A percentile compares a stretch with the other conserved stretches of the same genome.
Conservation (phyloP, 495 filamentous ascomycete genomes). For the Aspergillus campestris region DNA sequence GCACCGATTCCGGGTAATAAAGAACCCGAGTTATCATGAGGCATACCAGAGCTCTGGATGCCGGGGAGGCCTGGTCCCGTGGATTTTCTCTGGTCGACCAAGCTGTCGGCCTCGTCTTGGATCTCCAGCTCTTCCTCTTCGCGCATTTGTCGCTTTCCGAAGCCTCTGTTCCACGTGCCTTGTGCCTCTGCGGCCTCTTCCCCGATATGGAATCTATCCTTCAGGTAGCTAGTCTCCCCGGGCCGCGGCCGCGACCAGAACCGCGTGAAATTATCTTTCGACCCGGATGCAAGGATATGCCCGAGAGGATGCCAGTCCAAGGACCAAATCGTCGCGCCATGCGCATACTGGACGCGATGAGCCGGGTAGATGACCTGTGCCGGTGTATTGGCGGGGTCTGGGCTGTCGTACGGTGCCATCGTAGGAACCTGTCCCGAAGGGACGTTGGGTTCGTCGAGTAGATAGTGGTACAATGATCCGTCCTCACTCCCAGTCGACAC, state of each 20-base stretch:
- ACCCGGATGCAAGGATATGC: constrained; percentile 96
- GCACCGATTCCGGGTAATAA: constrained; percentile 40
- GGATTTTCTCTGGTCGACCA: constrained; percentile 85
- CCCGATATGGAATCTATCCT: constrained; percentile 89
- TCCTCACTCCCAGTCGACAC: constrained; percentile 88
- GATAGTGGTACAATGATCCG: constrained; percentile 82
- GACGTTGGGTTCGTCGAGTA: constrained; percentile 83
- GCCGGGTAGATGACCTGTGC: constrained; percentile 84
- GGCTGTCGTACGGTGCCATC: constrained; percentile 72
- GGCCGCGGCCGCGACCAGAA: constrained; percentile 91
- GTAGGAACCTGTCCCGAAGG: constrained; percentile 58
- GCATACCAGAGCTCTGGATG: constrained; percentile 34
- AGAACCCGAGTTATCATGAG: constrained; percentile 26
- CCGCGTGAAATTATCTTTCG: constrained; percentile 90
- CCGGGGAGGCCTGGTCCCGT: constrained; percentile 43
- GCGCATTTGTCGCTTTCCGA: constrained; percentile 66
- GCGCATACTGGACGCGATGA: constrained; percentile 74
- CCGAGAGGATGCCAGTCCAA: constrained; percentile 95
- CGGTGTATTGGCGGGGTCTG: constrained; percentile 66
- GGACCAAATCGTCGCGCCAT: constrained; percentile 92
- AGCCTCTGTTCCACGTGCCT: constrained; percentile 82
- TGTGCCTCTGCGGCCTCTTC: constrained; percentile 87
- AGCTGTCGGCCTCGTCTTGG: constrained; percentile 83
- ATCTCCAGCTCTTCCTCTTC: constrained; percentile 90
- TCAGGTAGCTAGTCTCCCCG: constrained; percentile 73